A percentile compares a stretch with the other conserved stretches of the same genome.
Evolutionary conservation across 345 rosid genomes (phyloP).

Genomic region (Pistacia integerrima): DNA sequence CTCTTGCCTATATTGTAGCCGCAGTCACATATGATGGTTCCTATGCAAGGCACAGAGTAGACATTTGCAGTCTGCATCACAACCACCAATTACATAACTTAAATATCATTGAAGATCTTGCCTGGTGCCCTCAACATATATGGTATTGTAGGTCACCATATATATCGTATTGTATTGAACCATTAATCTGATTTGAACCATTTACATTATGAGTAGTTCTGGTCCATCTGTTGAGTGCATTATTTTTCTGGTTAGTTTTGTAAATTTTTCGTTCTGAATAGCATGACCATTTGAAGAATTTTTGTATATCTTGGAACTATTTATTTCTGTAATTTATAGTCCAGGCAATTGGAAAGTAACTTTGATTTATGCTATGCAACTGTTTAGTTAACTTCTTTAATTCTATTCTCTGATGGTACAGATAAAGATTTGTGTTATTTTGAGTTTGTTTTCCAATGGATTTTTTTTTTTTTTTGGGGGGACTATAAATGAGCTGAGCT

Average conservation of each 20-base stretch:
- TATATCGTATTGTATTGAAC: neutral
- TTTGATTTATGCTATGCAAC: neutral
- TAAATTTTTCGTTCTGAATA: slow-evolving; percentile 4
- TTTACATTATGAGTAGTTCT: slow-evolving; percentile 14
- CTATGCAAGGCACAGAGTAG: slow-evolving; percentile 64
- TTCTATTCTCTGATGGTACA: neutral
- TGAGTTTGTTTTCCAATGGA: neutral
- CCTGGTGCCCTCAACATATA: neutral
- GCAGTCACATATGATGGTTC: slow-evolving; percentile 61
- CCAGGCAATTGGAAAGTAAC: slow-evolving; percentile 3
- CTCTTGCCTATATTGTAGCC: slow-evolving; percentile 35
- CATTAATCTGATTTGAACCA: neutral
- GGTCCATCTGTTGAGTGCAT: slow-evolving; percentile 11
- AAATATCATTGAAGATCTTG: slow-evolving; percentile 17
- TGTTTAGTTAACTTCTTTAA: neutral
- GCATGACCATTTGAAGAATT: slow-evolving; percentile 9
- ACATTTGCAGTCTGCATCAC: neutral
- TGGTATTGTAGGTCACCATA: neutral
- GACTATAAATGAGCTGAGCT: too few relatives aligned
- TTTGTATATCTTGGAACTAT: slow-evolving; percentile 18
- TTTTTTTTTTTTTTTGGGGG: neutral
- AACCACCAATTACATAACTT: slow-evolving; percentile 4
- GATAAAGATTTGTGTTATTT: neutral
- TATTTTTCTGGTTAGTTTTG: slow-evolving; percentile 7
- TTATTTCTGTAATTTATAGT: slow-evolving; percentile 13